Base-by-base conservation (phyloP, 2,329 filamentous ascomycete species). In the Monosporascus cannonballus region DNA sequence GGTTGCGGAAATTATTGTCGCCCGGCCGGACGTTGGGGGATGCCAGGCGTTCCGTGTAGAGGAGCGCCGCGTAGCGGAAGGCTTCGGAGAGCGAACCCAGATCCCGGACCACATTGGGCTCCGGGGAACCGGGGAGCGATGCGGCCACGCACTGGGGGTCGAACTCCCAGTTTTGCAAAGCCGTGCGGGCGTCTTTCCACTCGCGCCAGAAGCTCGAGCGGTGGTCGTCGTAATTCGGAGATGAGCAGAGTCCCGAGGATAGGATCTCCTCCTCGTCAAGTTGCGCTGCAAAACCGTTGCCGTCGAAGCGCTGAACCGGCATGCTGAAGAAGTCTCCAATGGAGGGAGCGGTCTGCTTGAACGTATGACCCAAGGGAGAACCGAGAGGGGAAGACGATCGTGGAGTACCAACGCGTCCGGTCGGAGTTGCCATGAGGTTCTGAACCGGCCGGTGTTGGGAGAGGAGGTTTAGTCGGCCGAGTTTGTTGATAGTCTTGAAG, bases 11-110 rank as follows among this genome's bases (percentile, higher is more conserved):
- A 66, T 86, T 88, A 61, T 84, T 82, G 64, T 92, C 82, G 17
- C 80, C 80, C 0, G 89, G 88, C 2, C 90, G 83, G 2, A 89
- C 74, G 52, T 81, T 79, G 0, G 91, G 92, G 59, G 86, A 85
- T 2, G 89, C 90, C 24, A 96, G 82, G 4, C 92, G 87, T 73
- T 96, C 90, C 9, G 88, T 92, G 73, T 96, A 96, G 11, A 96
- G 79, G 36, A 96, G 78, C 0, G 91, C 92, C 0, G 91, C 86
- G 68, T 94, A 91, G 18, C 92, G 88, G 77, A 96, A 96, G 11
- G 88, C 88, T 69, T 96, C 90, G 20, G 89, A 95, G 49, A 96
- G 86, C 62, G 91, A 89, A 36, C 85, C 80, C 11, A 96, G 76
- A 58, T 95, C 90, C 22, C 84, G 77, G 1, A 88, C 72, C 66